Evolutionary conservation across 345 rosid genomes (phyloP).

Genomic region (Anastatica hierochuntica): DNA sequence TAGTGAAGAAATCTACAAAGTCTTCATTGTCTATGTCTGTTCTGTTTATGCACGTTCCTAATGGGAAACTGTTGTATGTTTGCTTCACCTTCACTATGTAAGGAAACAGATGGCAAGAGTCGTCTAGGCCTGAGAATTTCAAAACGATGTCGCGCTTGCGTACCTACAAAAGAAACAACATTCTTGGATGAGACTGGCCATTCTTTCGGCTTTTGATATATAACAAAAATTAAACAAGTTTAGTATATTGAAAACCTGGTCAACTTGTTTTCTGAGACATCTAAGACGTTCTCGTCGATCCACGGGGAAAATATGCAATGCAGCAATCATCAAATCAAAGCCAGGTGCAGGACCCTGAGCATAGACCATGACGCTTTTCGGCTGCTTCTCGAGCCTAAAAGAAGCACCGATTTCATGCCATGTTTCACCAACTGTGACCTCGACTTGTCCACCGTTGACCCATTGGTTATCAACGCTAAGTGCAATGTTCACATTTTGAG

Average conservation of each 20-base stretch:
- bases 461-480: constrained; percentile 70
- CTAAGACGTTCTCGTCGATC: constrained; percentile 55
- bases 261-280: constrained; percentile 48
- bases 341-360: constrained; percentile 77
- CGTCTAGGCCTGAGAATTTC: constrained; percentile 42
- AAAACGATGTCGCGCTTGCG: constrained; percentile 70
- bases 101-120: constrained; percentile 26
- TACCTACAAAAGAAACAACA: constrained; percentile 38
- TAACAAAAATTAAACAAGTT: background rate
- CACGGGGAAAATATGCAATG: constrained; percentile 63
- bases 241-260: constrained; percentile 35
- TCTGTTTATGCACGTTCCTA: constrained; percentile 77
- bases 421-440: constrained; percentile 37
- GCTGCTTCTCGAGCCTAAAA: constrained; percentile 79
- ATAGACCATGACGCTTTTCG: constrained; percentile 67
- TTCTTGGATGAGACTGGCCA: background rate
- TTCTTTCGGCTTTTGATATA: too few relatives aligned
- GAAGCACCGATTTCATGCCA: constrained; percentile 87
- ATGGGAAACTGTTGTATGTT: constrained; percentile 62
- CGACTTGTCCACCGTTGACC: constrained; percentile 90
- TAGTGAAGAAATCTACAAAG: constrained; percentile 54
- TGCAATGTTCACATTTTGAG: constrained; percentile 72
- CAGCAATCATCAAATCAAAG: constrained; percentile 64
- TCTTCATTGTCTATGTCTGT: constrained; percentile 74
- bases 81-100: constrained; percentile 48